These are phyloP conservation scores for Ceriops tagal DNA, from an alignment of 345 rosid species.

Conservation along the genomic window DNA sequence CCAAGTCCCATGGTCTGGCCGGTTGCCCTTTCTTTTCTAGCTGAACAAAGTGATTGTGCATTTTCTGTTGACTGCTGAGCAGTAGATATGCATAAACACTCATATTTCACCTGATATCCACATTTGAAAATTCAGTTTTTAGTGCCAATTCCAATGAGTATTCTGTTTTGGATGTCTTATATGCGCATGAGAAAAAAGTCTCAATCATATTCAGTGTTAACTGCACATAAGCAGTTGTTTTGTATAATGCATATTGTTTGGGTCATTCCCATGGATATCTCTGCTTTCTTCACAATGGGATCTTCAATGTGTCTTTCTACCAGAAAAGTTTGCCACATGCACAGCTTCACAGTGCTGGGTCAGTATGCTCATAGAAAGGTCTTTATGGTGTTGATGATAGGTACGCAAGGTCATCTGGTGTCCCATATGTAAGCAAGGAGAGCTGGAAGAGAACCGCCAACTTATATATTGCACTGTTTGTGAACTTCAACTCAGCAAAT, in stretches of 20 bases:
- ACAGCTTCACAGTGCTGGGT: background rate
- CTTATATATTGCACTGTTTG: conserved; percentile 60
- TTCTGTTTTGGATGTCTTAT: background rate
- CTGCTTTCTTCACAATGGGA: background rate
- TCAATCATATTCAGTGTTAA: too few relatives aligned
- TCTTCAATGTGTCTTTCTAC: background rate
- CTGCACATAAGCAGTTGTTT: too few relatives aligned
- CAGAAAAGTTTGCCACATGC: background rate
- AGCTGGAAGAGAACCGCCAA: conserved; percentile 55
- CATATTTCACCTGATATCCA: background rate
- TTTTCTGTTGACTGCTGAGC: background rate
- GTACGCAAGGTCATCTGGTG: conserved; percentile 65
- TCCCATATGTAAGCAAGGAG: conserved; percentile 82
- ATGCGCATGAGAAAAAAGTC: background rate
- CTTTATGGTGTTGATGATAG: conserved; percentile 34
- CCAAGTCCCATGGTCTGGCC: background rate
- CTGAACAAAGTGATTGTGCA: too few relatives aligned
- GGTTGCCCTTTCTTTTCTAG: background rate
- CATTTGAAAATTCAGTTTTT: background rate
- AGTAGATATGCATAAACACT: background rate
- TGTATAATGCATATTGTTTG: too few relatives aligned
- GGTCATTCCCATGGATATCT: background rate
- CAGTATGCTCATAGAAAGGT: background rate
- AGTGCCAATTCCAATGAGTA: background rate
- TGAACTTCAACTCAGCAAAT: conserved; percentile 62